These are phyloP conservation scores for Cystobasidium slooffiae DNA, from an alignment of 1,284 basidiomycete species.

Conservation along the genomic window DNA sequence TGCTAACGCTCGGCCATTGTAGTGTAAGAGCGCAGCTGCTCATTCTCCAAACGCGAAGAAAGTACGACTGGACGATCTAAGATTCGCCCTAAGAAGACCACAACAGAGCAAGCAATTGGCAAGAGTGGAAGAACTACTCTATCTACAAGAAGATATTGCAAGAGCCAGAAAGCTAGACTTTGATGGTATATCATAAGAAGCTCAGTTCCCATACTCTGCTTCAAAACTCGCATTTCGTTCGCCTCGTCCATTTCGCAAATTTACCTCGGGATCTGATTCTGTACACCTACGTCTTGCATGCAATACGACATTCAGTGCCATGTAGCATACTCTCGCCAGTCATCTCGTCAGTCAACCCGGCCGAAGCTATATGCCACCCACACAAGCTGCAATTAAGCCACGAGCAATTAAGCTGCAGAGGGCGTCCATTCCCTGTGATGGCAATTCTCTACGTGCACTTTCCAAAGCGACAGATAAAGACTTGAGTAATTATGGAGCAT, in stretches of 20 bases:
- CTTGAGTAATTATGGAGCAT: too few relatives aligned
- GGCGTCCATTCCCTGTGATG: too few relatives aligned
- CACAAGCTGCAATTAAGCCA: too few relatives aligned
- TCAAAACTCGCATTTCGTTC: too few relatives aligned
- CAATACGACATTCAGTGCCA: background rate
- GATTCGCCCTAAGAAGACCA: constrained; percentile 67
- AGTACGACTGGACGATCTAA: constrained; percentile 67
- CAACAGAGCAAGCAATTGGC: constrained; percentile 80
- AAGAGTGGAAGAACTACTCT: constrained; percentile 82
- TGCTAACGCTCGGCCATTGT: background rate
- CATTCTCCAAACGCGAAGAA: constrained; percentile 40
- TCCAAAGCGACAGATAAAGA: too few relatives aligned
- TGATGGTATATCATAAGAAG: constrained; percentile 12
- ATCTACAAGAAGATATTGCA: constrained; percentile 90
- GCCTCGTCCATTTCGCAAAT: background rate
- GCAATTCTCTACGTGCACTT: too few relatives aligned
- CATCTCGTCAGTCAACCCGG: too few relatives aligned
- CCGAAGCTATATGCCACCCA: too few relatives aligned
- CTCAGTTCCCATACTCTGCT: too few relatives aligned
- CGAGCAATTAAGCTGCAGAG: too few relatives aligned
- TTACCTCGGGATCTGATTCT: background rate
- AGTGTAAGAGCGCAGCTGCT: constrained; percentile 38
- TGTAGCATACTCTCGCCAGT: too few relatives aligned
- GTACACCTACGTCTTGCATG: background rate
- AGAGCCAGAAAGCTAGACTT: constrained; percentile 61